Percentiles rank a stretch among this genome's conserved stretches.
phyloP scores from a whole-genome alignment of 352 stramenopile genomes.

The Thalassiosira exigua region DNA sequence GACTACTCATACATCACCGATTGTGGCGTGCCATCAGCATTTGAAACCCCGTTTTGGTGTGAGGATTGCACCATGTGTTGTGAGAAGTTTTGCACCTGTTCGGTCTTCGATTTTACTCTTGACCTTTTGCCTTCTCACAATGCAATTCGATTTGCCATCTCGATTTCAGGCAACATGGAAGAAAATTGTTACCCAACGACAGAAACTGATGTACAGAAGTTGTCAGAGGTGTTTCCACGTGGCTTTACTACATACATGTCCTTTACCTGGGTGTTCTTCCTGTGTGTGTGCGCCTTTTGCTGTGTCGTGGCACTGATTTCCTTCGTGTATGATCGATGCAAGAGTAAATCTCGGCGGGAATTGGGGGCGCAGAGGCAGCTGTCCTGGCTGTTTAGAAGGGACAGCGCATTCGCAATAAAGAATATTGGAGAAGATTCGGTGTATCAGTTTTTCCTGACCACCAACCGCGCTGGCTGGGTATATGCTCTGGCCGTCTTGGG shows the following conservation, averaged over 20 bases:
- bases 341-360: no score
- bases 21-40: slow-evolving; percentile 5
- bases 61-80: slow-evolving; percentile 8
- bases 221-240: no score
- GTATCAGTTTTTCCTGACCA: slow-evolving; percentile 7
- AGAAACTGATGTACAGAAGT: neutral
- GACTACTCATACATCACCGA: slow-evolving; percentile 5
- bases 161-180: slow-evolving; percentile 22
- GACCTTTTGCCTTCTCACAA: neutral
- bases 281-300: neutral
- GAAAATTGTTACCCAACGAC: slow-evolving; percentile 30
- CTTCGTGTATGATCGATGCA: no score
- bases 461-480: slow-evolving; percentile 2
- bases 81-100: no score
- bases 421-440: slow-evolving; percentile 6
- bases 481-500: neutral
- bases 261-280: neutral
- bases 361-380: no score
- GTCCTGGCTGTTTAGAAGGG: no score
- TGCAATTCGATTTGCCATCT: neutral
- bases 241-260: slow-evolving; percentile 3
- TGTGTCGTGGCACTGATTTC: no score
- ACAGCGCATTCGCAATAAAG: neutral
- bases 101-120: slow-evolving; percentile 2
- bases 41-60: neutral